These are phyloP conservation scores for Taphrina wiesneri DNA, from an alignment of 1,139 yeast genomes.

Conservation along the genomic window DNA sequence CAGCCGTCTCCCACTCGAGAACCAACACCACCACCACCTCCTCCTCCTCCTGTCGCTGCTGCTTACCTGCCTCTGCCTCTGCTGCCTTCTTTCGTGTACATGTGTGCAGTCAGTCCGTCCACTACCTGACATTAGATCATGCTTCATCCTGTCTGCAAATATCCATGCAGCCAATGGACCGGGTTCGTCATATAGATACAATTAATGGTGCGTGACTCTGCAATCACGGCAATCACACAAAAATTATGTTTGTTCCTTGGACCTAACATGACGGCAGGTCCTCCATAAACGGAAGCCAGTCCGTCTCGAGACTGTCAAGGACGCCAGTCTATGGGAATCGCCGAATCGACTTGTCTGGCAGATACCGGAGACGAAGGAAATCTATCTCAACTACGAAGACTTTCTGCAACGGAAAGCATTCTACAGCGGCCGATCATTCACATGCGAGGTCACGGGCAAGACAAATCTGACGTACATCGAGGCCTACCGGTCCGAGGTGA, in stretches of 20 bases:
- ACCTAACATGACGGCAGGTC: conserved; percentile 38
- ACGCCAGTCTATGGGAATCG: conserved; percentile 14
- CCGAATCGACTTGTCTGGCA: conserved; percentile 34
- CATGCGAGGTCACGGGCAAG: conserved; percentile 94
- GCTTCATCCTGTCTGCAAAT: no score
- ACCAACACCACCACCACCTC: not conserved
- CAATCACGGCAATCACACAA: no score
- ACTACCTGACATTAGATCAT: no score
- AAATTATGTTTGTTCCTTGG: no score
- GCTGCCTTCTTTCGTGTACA: no score
- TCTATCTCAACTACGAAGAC: conserved; percentile 58
- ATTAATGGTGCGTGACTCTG: no score
- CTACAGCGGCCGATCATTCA: conserved; percentile 63
- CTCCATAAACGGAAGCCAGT: conserved; percentile 40
- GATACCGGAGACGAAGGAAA: conserved; percentile 30
- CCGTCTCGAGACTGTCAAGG: conserved; percentile 13
- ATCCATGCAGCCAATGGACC: no score
- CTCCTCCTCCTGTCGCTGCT: no score
- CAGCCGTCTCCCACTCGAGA: not conserved
- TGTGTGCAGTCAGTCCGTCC: no score
- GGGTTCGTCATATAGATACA: no score
- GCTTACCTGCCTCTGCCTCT: no score
- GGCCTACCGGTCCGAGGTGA: conserved; percentile 71
- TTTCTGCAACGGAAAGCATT: conserved; percentile 55
- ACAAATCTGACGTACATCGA: conserved; percentile 88